Base-by-base conservation (phyloP, 495 filamentous ascomycete genomes). In the Immersiella caudata region DNA sequence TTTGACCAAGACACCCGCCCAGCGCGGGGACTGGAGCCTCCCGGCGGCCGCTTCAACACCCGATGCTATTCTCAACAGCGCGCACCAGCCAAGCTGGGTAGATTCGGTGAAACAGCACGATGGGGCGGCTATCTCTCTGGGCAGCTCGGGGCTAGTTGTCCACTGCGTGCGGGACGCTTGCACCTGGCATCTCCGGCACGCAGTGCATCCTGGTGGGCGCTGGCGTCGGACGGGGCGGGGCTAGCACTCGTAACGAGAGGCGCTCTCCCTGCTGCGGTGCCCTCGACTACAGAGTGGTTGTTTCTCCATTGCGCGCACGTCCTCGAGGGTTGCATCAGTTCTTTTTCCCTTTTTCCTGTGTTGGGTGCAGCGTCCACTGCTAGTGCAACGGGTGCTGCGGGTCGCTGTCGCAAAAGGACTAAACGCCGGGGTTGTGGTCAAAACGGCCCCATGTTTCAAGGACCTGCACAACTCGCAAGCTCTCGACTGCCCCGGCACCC, bases 401-500 rank as follows among this genome's bases (percentile, higher is more conserved):
- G 62, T 25, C n/a, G n/a, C 56, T 12, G 46, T 54, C 24, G 16
- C 40, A 27, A 16, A 40, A 26, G 65, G 46, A 21, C 49, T 66
- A 69, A 57, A 65, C 71, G 69, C 71, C 64, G 63, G 58, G 67
- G 63, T 65, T 49, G 57, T 33, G 59, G 68, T 64, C 75, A 60
- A 75, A 75, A 75, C 73, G 63, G 71, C 63, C 71, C 65, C 68
- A 70, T 76, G 76, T 78, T 78, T 78, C 76, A 76, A 69, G 65
- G 65, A 61, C 72, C 56, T 64, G 65, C 59, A 62, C 20, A 52
- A 70, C 29, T 58, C 59, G 67, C 21, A 20, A 27, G 57, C 66
- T 62, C 72, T 56, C 49, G 69, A 27, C 71, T 63, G 60, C 70
- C 68, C 73, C 75, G 65, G 69, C 55, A 64, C 69, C 55, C 62